Evolutionary conservation across 1,284 basidiomycete genomes (phyloP).

Genomic region (Schizopora paradoxa): DNA sequence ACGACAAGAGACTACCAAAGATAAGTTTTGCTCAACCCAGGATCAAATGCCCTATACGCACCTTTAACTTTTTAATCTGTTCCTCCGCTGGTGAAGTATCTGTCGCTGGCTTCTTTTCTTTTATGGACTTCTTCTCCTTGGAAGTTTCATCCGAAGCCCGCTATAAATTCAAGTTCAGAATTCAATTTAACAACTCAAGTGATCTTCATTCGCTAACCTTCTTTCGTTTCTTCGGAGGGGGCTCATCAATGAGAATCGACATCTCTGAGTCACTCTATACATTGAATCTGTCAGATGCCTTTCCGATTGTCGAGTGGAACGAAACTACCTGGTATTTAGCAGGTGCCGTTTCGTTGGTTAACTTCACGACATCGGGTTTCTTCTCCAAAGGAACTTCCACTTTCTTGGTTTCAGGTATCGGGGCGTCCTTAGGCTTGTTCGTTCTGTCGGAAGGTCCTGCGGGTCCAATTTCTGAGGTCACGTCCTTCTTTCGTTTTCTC

Average conservation of each 20-base stretch:
- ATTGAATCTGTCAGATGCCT: too few species aligned
- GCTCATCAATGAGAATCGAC: conserved; percentile 54
- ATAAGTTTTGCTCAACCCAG: background rate
- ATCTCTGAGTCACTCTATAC: conserved; percentile 60
- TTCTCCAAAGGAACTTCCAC: background rate
- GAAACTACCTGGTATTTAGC: background rate
- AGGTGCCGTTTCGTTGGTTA: background rate
- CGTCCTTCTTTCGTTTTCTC: too few species aligned
- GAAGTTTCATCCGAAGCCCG: background rate
- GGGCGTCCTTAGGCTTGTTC: too few species aligned
- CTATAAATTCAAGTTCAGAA: background rate
- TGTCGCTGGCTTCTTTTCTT: conserved; percentile 13
- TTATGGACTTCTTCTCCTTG: conserved; percentile 2
- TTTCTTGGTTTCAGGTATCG: too few species aligned
- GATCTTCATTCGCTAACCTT: conserved; percentile 15
- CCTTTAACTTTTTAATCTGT: conserved; percentile 18
- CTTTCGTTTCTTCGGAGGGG: conserved; percentile 37
- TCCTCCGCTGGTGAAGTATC: conserved; percentile 16
- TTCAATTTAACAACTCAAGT: background rate
- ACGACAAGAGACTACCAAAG: conserved; percentile 52
- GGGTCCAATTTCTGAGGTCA: too few species aligned
- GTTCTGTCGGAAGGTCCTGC: too few species aligned
- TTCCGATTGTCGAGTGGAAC: background rate
- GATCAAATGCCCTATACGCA: background rate
- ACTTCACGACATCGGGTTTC: background rate